Conservation (phyloP, 352 stramenopile genomes). For the Globisporangium recalcitrans region DNA sequence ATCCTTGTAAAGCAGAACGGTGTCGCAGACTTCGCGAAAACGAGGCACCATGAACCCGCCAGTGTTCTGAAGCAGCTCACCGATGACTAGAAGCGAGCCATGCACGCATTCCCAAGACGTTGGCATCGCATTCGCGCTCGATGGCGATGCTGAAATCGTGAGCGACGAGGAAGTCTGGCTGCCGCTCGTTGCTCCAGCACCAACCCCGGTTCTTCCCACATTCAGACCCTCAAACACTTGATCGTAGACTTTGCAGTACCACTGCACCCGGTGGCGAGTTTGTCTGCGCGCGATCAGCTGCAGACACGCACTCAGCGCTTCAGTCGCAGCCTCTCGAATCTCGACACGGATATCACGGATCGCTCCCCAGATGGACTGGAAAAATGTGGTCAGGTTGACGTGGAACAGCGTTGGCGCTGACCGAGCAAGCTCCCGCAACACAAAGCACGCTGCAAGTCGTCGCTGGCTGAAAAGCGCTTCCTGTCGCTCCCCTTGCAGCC, state of each 20-base stretch:
- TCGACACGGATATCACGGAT: constrained; percentile 70
- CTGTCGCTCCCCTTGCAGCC: constrained; percentile 67
- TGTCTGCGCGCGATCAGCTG: constrained; percentile 82
- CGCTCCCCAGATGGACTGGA: constrained; percentile 89
- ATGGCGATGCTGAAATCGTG: constrained; percentile 3
- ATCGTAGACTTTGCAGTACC: constrained; percentile 91
- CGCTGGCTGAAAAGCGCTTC: constrained; percentile 75
- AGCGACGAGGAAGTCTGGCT: constrained; percentile 17
- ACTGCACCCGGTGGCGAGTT: constrained; percentile 82
- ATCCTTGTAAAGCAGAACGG: constrained; percentile 91
- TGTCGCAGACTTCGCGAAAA: constrained; percentile 94
- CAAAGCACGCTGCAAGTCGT: constrained; percentile 73
- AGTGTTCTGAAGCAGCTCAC: constrained; percentile 93
- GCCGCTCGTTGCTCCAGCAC: constrained; percentile 15
- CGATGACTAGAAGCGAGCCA: constrained; percentile 94
- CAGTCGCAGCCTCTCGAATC: constrained; percentile 78
- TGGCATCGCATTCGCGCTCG: constrained; percentile 15
- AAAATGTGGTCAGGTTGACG: constrained; percentile 89
- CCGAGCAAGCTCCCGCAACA: constrained; percentile 82
- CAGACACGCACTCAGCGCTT: constrained; percentile 83
- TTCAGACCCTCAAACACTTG: constrained; percentile 83
- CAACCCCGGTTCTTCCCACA: constrained; percentile 20
- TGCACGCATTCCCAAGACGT: constrained; percentile 85
- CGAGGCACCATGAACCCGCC: constrained; percentile 96
- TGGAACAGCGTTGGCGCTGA: constrained; percentile 89